These are phyloP conservation scores for Ganoderma lucidum DNA, from an alignment of 1,284 basidiomycete genomes.

Conservation along the genomic window DNA sequence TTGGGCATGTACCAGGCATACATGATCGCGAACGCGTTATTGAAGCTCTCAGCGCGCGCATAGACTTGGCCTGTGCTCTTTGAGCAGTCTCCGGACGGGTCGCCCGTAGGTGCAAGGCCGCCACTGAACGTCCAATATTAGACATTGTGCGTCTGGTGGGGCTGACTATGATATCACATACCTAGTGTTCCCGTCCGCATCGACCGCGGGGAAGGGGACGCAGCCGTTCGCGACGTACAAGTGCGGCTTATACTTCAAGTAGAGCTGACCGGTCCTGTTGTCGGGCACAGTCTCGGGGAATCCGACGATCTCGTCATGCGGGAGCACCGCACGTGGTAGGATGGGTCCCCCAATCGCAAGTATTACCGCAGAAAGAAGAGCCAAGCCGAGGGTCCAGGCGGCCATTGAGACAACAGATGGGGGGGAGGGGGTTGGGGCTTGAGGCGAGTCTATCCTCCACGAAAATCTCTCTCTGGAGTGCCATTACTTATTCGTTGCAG, in stretches of 20 bases:
- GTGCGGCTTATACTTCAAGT: slow-evolving; percentile 25
- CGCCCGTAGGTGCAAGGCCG: slow-evolving; percentile 16
- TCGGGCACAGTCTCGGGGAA: slow-evolving; percentile 23
- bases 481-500: background rate
- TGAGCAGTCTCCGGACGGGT: slow-evolving; percentile 10
- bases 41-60: slow-evolving; percentile 20
- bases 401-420: background rate
- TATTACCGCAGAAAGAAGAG: background rate
- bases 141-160: no score
- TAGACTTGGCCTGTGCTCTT: slow-evolving; percentile 24
- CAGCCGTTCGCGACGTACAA: slow-evolving; percentile 24
- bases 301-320: slow-evolving; percentile 21
- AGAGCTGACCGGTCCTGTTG: slow-evolving; percentile 16
- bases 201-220: slow-evolving; percentile 23
- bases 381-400: slow-evolving; percentile 1
- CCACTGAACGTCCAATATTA: slow-evolving; percentile 5
- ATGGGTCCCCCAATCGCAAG: slow-evolving; percentile 5
- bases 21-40: slow-evolving; percentile 22
- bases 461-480: background rate
- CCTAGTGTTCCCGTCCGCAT: slow-evolving; percentile 22
- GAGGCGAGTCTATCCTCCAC: background rate
- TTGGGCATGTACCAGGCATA: slow-evolving; percentile 27
- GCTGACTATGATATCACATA: background rate
- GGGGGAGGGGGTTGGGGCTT: background rate
- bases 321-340: slow-evolving; percentile 17